Conservation (phyloP, 2,329 filamentous ascomycete genomes). For the Stemphylium vesicarium region DNA sequence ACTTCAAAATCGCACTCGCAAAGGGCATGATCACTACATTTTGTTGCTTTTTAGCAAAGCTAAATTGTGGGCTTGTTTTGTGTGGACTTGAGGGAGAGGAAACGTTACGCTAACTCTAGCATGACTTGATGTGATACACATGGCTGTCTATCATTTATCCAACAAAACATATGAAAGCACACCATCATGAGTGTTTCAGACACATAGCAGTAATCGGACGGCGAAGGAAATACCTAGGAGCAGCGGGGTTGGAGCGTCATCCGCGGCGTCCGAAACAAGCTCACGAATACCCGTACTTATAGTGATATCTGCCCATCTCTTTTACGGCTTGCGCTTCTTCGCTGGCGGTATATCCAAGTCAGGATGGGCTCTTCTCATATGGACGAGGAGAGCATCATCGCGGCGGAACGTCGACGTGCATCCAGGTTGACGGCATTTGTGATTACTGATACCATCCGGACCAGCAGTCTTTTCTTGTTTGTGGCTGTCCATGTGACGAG, state of each 20-base stretch:
- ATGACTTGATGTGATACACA: background rate
- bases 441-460: background rate
- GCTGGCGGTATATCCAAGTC: background rate
- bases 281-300: too few relatives aligned
- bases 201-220: too few relatives aligned
- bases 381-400: constrained; percentile 1
- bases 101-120: constrained; percentile 10
- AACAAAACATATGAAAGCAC: too few relatives aligned
- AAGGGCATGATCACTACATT: too few relatives aligned
- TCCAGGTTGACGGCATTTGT: background rate
- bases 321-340: background rate
- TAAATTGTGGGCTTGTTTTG: background rate
- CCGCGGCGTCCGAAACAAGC: too few relatives aligned
- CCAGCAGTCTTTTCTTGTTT: background rate
- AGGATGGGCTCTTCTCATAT: constrained; percentile 2
- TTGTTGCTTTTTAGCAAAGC: background rate
- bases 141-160: too few relatives aligned
- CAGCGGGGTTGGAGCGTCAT: background rate
- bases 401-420: background rate
- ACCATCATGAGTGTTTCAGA: too few relatives aligned
- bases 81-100: background rate
- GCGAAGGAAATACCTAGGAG: background rate
- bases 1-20: too few relatives aligned
- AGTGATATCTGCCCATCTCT: too few relatives aligned
- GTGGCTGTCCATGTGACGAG: constrained; percentile 1